Base-by-base conservation (phyloP, 106 monocot species). In the Phalaenopsis aphrodite region DNA sequence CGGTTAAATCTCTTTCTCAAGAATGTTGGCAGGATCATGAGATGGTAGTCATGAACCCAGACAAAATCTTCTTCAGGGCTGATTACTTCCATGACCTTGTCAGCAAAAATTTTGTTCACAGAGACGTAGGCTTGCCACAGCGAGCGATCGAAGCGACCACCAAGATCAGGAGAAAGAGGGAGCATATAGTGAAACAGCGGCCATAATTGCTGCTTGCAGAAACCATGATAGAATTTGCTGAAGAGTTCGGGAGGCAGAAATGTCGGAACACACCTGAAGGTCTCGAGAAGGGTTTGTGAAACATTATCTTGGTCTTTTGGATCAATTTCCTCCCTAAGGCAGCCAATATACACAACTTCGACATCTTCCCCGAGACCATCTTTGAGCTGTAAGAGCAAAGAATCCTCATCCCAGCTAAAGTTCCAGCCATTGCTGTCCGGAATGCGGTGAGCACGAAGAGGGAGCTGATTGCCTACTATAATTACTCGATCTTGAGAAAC, bases 41-140 rank as follows among this genome's bases (percentile, higher is more conserved):
- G 90, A 55, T 96, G 96, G 78, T 96, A 96, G 76, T 96, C 96
- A 42, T 96, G 96, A 48, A 93, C 84, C 96, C 96, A 96, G 5
- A 96, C 91, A 48, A 75, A 93, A 73, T 96, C 96, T 9, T 90
- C 86, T 38, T 96, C 87, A 1, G 96, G 89, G 73, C 85, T 90
- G 21, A 96, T 78, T 43, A 90, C 91, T 78, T 93, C 91, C 4
- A 93, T 79, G 9, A 96, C 85, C 46, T 83, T 85, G 77, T 96
- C 82, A 5, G 91, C 85, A 79, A 96, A 96, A 69, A 90, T 78
- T 56, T 90, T 91, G 78, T 93, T 96, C 9, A 87, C 93, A 10
- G 83, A 76, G 1, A 96, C 88, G 37, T 93, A 96, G 1, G 91
- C 79, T 65, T 85, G 79, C 86, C 91, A 96, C 12, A 86, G 79